A percentile compares a stretch with the other conserved stretches of the same genome.
phyloP scores from a whole-genome alignment of 2,329 filamentous ascomycete genomes.

The Colletotrichum karsti region DNA sequence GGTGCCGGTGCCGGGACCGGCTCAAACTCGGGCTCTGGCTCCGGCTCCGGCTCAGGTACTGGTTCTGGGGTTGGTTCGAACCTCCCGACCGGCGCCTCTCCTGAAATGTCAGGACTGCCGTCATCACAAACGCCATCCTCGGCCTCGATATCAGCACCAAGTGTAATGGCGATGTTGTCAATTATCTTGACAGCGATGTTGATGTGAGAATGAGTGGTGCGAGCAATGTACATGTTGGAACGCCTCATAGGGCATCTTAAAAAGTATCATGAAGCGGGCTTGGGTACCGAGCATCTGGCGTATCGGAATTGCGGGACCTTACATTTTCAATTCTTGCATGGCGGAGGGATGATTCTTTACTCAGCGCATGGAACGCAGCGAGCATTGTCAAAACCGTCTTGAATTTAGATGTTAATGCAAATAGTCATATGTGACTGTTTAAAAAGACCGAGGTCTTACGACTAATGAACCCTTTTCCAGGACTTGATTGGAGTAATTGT shows the following conservation, averaged over 20 bases:
- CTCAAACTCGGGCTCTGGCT: not conserved
- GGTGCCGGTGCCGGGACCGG: not conserved
- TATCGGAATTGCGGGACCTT: not conserved
- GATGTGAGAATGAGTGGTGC: not conserved
- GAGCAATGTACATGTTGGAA: not conserved
- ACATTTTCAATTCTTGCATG: not conserved
- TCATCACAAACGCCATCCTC: not conserved
- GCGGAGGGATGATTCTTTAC: not conserved
- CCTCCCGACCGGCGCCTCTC: not conserved
- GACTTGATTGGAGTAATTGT: no score
- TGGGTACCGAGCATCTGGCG: not conserved
- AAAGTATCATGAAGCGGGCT: not conserved
- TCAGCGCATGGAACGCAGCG: slow-evolving; percentile 12
- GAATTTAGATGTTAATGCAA: not conserved
- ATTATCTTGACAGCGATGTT: not conserved
- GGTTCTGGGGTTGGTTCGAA: not conserved
- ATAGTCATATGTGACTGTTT: not conserved
- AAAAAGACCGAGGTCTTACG: no score
- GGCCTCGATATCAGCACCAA: not conserved
- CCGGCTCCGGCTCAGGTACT: not conserved
- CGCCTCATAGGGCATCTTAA: not conserved
- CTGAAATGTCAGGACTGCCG: not conserved
- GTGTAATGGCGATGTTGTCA: not conserved
- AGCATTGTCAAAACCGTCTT: slow-evolving; percentile 9
- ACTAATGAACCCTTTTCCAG: no score